Evolutionary conservation across 2,329 filamentous ascomycete species (phyloP).

Genomic region (Amylocarpus encephaloides): DNA sequence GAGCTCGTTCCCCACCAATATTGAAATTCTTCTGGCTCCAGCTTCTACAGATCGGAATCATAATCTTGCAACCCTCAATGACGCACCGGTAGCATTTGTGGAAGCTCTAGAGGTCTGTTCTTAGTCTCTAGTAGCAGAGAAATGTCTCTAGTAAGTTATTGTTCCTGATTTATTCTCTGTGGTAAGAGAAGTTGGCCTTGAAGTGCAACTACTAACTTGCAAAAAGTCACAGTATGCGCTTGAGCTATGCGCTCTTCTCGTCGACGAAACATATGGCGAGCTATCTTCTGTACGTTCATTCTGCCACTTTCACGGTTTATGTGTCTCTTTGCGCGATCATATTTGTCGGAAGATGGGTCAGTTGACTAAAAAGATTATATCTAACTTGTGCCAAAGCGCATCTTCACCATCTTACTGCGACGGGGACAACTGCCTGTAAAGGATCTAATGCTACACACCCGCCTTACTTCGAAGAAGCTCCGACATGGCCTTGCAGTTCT

Average conservation of each 20-base stretch:
- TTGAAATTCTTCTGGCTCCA: conserved; percentile 2
- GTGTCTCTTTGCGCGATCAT: not conserved
- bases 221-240: conserved; percentile 63
- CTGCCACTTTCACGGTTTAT: not conserved
- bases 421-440: conserved; percentile 70
- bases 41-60: conserved; percentile 4
- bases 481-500: conserved; percentile 78
- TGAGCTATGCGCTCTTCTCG: conserved; percentile 84
- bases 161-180: conserved; percentile 13
- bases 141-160: conserved; percentile 49
- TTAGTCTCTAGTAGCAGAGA: conserved; percentile 66
- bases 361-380: conserved; percentile 3
- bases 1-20: not conserved
- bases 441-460: conserved; percentile 65
- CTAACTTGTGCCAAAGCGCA: conserved; percentile 54
- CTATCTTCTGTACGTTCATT: conserved; percentile 70
- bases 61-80: conserved; percentile 23
- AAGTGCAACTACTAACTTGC: conserved; percentile 14
- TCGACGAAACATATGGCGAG: conserved; percentile 86
- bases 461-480: conserved; percentile 67
- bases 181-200: conserved; percentile 11
- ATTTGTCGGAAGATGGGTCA: not conserved
- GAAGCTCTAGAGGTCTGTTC: conserved; percentile 72
- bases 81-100: conserved; percentile 58
- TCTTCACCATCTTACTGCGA: conserved; percentile 71